A percentile compares a stretch with the other conserved stretches of the same genome.
Conservation (phyloP, 2,329 filamentous ascomycete genomes). For the Paradendryphiella salina region DNA sequence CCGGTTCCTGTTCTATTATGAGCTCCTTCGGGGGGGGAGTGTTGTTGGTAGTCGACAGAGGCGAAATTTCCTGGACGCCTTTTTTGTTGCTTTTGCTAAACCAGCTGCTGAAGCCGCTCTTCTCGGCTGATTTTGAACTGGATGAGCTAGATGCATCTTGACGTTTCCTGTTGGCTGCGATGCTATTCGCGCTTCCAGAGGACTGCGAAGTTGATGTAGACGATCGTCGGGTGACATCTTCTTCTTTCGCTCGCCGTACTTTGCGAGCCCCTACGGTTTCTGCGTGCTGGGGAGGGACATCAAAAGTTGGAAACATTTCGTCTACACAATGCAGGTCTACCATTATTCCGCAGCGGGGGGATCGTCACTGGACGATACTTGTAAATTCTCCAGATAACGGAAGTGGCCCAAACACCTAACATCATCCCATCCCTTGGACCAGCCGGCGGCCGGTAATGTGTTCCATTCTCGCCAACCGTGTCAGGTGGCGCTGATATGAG, state of each 20-base stretch:
- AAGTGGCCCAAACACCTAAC: background rate
- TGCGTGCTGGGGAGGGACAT: conserved; percentile 31
- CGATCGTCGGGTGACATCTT: conserved; percentile 21
- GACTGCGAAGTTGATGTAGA: conserved; percentile 30
- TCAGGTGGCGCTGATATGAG: conserved; percentile 4
- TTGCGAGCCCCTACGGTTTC: conserved; percentile 34
- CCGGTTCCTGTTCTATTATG: conserved; percentile 1
- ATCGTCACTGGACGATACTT: conserved; percentile 13
- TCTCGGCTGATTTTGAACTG: conserved; percentile 17
- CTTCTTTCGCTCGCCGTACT: conserved; percentile 27
- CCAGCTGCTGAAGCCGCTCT: conserved; percentile 21
- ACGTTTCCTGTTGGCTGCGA: conserved; percentile 8
- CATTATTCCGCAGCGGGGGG: conserved; percentile 3
- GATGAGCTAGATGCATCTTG: conserved; percentile 5
- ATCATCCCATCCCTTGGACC: conserved; percentile 3
- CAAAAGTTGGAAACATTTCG: conserved; percentile 35
- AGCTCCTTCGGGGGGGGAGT: background rate
- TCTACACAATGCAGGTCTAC: conserved; percentile 6
- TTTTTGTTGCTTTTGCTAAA: conserved; percentile 29
- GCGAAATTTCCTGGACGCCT: conserved; percentile 31
- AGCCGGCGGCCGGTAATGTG: background rate
- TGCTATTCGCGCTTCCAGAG: conserved; percentile 24
- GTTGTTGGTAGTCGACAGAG: conserved; percentile 19
- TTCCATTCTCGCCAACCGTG: conserved; percentile 1
- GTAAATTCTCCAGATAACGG: background rate